Evolutionary conservation across 257 asterid species (phyloP).

Genomic region (Gardenia jasminoides): DNA sequence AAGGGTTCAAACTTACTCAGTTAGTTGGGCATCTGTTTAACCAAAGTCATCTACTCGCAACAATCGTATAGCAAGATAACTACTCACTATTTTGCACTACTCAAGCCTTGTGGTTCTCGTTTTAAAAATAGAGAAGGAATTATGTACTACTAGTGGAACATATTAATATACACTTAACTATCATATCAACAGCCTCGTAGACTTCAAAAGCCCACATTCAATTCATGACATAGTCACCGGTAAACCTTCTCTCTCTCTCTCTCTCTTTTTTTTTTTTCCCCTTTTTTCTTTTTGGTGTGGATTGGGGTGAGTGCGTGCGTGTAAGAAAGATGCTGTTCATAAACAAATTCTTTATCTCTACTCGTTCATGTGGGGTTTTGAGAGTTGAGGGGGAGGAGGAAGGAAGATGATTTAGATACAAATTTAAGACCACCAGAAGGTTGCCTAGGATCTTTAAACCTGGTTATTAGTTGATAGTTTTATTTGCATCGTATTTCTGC

Average conservation of each 20-base stretch:
- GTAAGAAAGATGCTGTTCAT: too few species aligned
- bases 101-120: neutral
- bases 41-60: conserved; percentile 29
- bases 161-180: neutral
- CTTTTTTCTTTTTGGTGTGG: too few species aligned
- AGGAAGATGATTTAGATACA: too few species aligned
- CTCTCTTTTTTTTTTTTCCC: too few species aligned
- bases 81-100: neutral
- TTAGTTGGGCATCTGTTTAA: conserved; percentile 34
- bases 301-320: too few species aligned
- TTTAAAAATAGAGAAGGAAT: neutral
- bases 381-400: too few species aligned
- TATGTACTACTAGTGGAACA: too few species aligned
- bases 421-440: too few species aligned
- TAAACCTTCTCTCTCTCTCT: too few species aligned
- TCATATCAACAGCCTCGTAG: neutral
- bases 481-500: too few species aligned
- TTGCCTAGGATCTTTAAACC: too few species aligned
- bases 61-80: conserved; percentile 15
- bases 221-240: neutral
- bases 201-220: neutral
- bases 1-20: neutral
- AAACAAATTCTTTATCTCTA: too few species aligned
- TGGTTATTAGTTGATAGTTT: neutral
- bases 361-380: neutral